Percentiles rank a stretch among this genome's conserved stretches.
These are phyloP conservation scores for Citrus cavaleriei DNA, from an alignment of 345 rosid species.

Conservation along the genomic window DNA sequence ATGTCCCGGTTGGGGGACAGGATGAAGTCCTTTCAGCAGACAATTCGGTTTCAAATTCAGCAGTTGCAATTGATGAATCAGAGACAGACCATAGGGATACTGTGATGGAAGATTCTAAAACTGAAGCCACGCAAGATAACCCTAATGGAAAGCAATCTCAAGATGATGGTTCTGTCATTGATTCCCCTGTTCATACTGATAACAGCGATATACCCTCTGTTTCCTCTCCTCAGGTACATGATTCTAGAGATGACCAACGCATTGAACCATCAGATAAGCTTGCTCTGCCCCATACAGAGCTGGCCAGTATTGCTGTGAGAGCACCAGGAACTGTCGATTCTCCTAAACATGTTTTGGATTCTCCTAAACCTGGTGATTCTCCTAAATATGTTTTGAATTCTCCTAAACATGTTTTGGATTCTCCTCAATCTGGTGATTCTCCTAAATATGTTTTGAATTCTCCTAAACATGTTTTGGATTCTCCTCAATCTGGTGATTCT, in stretches of 20 bases:
- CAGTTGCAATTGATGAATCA: conserved; percentile 14
- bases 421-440: background rate
- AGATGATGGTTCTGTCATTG: conserved; percentile 11
- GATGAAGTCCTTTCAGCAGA: conserved; percentile 13
- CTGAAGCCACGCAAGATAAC: conserved; percentile 11
- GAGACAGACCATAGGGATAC: conserved; percentile 11
- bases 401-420: background rate
- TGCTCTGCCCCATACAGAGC: conserved; percentile 35
- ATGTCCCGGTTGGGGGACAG: conserved; percentile 10
- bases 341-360: conserved; percentile 1
- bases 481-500: background rate
- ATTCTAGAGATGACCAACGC: conserved; percentile 8
- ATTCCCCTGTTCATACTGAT: conserved; percentile 14
- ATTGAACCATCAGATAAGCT: conserved; percentile 16
- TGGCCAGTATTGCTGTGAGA: conserved; percentile 20
- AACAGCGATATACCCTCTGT: conserved; percentile 10
- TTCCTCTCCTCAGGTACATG: conserved; percentile 1
- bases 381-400: conserved; percentile 12
- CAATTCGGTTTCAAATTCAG: conserved; percentile 16
- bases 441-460: conserved; percentile 12
- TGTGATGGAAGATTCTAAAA: conserved; percentile 13
- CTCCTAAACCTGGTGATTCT: background rate
- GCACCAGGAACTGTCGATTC: conserved; percentile 20
- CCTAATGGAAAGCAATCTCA: conserved; percentile 18
- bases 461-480: conserved; percentile 2